Percentiles rank a stretch among this genome's conserved stretches.
Evolutionary conservation across 148 eudicot genomes (phyloP).

Genomic region (Nepenthes gracilis): DNA sequence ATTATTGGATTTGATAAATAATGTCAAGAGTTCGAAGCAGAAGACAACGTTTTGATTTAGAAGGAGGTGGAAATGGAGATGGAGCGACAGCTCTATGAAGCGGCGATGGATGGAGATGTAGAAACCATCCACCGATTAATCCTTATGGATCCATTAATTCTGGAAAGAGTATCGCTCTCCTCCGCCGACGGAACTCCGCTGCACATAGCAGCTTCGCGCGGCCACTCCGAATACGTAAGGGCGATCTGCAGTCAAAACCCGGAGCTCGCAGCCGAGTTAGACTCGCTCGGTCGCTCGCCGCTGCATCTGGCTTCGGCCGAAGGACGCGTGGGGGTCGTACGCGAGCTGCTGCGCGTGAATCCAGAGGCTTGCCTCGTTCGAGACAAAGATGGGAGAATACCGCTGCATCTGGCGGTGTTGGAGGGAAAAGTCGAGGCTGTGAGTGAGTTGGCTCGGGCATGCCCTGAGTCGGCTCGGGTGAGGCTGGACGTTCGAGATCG

Average conservation of each 20-base stretch:
- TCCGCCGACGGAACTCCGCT: slow-evolving; percentile 15
- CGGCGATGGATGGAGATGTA: slow-evolving; percentile 17
- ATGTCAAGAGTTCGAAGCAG: no score
- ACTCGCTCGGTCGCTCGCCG: slow-evolving; percentile 20
- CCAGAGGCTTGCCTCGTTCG: neutral
- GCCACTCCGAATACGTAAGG: slow-evolving; percentile 14
- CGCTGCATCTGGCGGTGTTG: slow-evolving; percentile 21
- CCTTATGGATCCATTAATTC: slow-evolving; percentile 20
- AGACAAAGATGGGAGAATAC: slow-evolving; percentile 10
- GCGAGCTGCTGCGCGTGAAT: slow-evolving; percentile 11
- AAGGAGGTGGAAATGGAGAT: no score
- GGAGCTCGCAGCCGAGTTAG: slow-evolving; percentile 11
- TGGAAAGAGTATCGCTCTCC: slow-evolving; percentile 11
- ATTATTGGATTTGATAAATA: no score
- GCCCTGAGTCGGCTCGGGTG: slow-evolving; percentile 14
- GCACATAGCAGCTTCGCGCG: slow-evolving; percentile 20
- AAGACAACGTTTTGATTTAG: no score
- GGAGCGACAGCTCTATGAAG: slow-evolving; percentile 10
- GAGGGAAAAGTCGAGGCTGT: slow-evolving; percentile 16
- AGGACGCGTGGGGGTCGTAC: slow-evolving; percentile 12
- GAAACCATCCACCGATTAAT: slow-evolving; percentile 8
- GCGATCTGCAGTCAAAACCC: slow-evolving; percentile 16
- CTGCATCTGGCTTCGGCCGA: slow-evolving; percentile 22
- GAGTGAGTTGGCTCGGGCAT: slow-evolving; percentile 15
- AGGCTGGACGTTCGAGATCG: neutral